phyloP scores from a whole-genome alignment of 1,139 yeast genomes.

The Pichia sp. region DNA sequence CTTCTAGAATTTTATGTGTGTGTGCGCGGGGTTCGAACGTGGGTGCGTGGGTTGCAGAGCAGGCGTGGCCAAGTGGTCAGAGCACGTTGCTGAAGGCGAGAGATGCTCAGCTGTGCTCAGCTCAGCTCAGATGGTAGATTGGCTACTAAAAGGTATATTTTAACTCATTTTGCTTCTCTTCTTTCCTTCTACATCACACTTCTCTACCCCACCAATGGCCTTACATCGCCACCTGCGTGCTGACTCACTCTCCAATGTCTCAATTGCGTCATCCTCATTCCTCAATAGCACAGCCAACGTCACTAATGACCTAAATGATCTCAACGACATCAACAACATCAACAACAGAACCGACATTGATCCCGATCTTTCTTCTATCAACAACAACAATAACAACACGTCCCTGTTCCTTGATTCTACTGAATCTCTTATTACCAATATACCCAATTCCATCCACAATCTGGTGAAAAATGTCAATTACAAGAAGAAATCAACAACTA shows the following conservation, averaged over 20 bases:
- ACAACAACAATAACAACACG: not conserved
- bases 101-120: too few species aligned
- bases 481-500: conserved; percentile 33
- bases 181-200: too few species aligned
- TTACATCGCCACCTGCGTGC: not conserved
- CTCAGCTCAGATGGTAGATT: too few species aligned
- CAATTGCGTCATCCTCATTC: conserved; percentile 5
- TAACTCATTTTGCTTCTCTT: too few species aligned
- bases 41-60: too few species aligned
- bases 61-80: too few species aligned
- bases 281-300: conserved; percentile 3
- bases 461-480: conserved; percentile 52
- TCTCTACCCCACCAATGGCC: too few species aligned
- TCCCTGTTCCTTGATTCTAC: conserved; percentile 6
- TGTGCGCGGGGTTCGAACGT: too few species aligned
- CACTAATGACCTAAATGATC: not conserved
- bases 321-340: not conserved
- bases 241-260: conserved; percentile 1
- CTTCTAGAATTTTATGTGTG: too few species aligned
- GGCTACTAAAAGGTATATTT: too few species aligned
- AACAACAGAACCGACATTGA: not conserved
- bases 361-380: not conserved
- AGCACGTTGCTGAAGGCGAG: too few species aligned
- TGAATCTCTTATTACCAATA: conserved; percentile 1
- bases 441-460: conserved; percentile 13